Evolutionary conservation across 2,329 filamentous ascomycete species (phyloP).

Genomic region (Sphaceloma murrayae): DNA sequence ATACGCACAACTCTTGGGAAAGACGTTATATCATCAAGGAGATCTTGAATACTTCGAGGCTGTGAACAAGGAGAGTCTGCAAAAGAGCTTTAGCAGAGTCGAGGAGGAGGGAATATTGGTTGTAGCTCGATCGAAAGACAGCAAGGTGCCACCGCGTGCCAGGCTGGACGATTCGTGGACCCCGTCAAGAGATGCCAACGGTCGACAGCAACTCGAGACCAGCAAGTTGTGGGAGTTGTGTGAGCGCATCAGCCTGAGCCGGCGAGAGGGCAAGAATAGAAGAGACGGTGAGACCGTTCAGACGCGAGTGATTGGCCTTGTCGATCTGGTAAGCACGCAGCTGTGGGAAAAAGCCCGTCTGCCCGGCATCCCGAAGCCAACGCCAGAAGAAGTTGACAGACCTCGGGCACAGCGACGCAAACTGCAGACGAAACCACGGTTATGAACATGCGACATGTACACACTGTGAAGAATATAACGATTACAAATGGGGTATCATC

Average conservation of each 20-base stretch:
- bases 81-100: conserved; percentile 82
- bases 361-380: background rate
- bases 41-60: conserved; percentile 96
- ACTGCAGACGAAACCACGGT: conserved; percentile 8
- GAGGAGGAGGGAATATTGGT: conserved; percentile 83
- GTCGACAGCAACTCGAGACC: conserved; percentile 59
- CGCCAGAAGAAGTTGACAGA: conserved; percentile 3
- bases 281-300: conserved; percentile 87
- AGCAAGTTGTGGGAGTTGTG: conserved; percentile 77
- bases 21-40: conserved; percentile 94
- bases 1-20: conserved; percentile 68
- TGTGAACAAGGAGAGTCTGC: conserved; percentile 94
- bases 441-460: conserved; percentile 9
- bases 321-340: conserved; percentile 60
- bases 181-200: conserved; percentile 54
- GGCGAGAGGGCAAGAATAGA: conserved; percentile 89
- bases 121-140: conserved; percentile 57
- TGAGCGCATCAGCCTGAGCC: conserved; percentile 70
- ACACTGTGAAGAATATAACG: no score
- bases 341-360: conserved; percentile 49
- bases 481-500: conserved; percentile 14
- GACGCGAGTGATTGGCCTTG: conserved; percentile 66
- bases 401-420: conserved; percentile 8
- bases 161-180: conserved; percentile 49
- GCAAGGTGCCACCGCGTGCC: conserved; percentile 52